These are phyloP conservation scores for Hymenotorrendiella dingleyae DNA, from an alignment of 2,329 filamentous ascomycete species.

Conservation along the genomic window DNA sequence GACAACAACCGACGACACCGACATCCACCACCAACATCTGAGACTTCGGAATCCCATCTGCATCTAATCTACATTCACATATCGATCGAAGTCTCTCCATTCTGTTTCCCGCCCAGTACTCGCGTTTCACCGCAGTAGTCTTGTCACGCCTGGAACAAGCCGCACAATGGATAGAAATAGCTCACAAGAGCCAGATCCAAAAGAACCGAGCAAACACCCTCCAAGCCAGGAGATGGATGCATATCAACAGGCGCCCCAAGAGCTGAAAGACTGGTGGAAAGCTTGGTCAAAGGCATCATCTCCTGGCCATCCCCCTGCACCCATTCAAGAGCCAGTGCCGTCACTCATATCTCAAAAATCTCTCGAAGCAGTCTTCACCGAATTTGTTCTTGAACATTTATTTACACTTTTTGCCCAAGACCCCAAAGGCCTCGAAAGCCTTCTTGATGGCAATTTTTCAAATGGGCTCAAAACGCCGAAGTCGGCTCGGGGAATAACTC, in stretches of 20 bases:
- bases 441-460: too few relatives aligned
- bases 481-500: not conserved
- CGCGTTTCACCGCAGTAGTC: too few relatives aligned
- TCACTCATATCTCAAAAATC: not conserved
- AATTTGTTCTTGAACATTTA: conserved; percentile 3
- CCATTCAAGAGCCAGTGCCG: not conserved
- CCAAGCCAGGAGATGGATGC: conserved; percentile 53
- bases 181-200: too few relatives aligned
- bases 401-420: not conserved
- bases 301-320: conserved; percentile 14
- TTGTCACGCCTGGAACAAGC: too few relatives aligned
- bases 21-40: too few relatives aligned
- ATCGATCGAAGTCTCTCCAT: too few relatives aligned
- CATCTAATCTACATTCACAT: too few relatives aligned
- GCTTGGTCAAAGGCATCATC: conserved; percentile 28
- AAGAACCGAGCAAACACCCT: too few relatives aligned
- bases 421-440: not conserved
- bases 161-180: too few relatives aligned
- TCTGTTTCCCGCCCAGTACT: too few relatives aligned
- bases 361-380: not conserved
- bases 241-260: conserved; percentile 68
- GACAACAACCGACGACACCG: too few relatives aligned
- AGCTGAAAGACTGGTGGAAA: conserved; percentile 70
- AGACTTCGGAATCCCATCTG: too few relatives aligned
- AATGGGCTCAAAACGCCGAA: not conserved